phyloP scores from a whole-genome alignment of 1,284 basidiomycete genomes.

The Trametes hirsuta region DNA sequence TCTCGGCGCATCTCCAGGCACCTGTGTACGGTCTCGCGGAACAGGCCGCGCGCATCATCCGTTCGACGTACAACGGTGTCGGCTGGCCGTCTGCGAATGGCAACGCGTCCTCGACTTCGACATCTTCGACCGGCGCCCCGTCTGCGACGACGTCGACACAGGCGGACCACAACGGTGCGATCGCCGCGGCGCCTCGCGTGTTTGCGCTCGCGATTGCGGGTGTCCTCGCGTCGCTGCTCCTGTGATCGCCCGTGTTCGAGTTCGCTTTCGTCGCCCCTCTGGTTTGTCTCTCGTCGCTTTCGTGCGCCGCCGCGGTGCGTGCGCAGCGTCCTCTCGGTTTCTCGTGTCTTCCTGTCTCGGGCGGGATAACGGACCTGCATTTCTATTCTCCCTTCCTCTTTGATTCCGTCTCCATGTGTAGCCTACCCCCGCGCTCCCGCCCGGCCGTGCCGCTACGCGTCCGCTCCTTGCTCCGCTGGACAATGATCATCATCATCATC shows the following conservation, averaged over 20 bases:
- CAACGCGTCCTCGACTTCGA: slow-evolving; percentile 2
- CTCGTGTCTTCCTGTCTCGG: neutral
- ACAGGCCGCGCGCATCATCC: slow-evolving; percentile 66
- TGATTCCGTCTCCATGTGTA: neutral
- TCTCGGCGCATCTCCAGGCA: slow-evolving; percentile 55
- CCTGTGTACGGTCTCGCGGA: slow-evolving; percentile 75
- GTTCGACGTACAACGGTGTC: slow-evolving; percentile 44
- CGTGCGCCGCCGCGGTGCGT: neutral
- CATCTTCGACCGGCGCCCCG: neutral
- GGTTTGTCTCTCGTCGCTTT: neutral
- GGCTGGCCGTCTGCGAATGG: slow-evolving; percentile 26
- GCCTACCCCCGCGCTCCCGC: neutral
- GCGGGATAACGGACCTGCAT: neutral
- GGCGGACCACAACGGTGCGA: slow-evolving; percentile 11
- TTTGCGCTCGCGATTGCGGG: slow-evolving; percentile 9
- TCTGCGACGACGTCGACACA: neutral
- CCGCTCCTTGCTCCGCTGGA: neutral
- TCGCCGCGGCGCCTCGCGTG: neutral
- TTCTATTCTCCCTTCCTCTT: neutral
- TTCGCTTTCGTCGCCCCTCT: neutral
- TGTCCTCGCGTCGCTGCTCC: slow-evolving; percentile 11
- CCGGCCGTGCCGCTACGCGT: neutral
- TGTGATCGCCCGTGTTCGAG: neutral
- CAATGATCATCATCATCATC: neutral
- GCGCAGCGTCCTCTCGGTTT: too few species aligned